Conservation (phyloP, 2,329 filamentous ascomycete species). For the Aspergillus carbonarius region DNA sequence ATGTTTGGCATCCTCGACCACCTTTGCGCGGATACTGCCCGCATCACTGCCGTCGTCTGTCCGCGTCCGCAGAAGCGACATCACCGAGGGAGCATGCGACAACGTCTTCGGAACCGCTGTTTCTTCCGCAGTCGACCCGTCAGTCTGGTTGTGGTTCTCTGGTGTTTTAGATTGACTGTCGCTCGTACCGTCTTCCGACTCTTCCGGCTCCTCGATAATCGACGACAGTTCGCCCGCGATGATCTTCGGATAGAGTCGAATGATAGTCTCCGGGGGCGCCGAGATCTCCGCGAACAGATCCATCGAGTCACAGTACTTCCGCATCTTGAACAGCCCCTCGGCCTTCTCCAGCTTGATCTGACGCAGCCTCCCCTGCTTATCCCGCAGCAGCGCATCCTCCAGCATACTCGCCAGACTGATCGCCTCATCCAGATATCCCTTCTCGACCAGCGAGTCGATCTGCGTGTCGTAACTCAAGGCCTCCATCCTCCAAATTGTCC, state of each 20-base stretch:
- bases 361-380: conserved; percentile 77
- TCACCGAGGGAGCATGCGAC: conserved; percentile 38
- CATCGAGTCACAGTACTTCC: conserved; percentile 80
- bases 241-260: conserved; percentile 75
- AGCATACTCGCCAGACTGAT: conserved; percentile 86
- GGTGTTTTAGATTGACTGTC: conserved; percentile 27
- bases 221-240: conserved; percentile 80
- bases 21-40: conserved; percentile 38
- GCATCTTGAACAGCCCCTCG: conserved; percentile 75
- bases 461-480: conserved; percentile 89
- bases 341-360: conserved; percentile 92
- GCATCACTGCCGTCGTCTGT: conserved; percentile 42
- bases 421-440: conserved; percentile 79
- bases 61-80: conserved; percentile 37
- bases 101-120: conserved; percentile 24
- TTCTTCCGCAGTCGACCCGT: conserved; percentile 29
- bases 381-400: conserved; percentile 82
- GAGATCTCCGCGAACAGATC: conserved; percentile 89
- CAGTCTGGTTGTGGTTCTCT: conserved; percentile 26
- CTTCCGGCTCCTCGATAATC: conserved; percentile 51
- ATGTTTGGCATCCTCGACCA: conserved; percentile 25
- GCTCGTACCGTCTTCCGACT: conserved; percentile 31
- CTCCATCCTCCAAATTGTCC: conserved; percentile 94
- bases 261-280: conserved; percentile 83
- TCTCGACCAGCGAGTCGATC: conserved; percentile 74